Percentiles rank a stretch among this genome's conserved stretches.
phyloP scores from a whole-genome alignment of 2,329 filamentous ascomycete species.

The Alternaria triticimaculans region DNA sequence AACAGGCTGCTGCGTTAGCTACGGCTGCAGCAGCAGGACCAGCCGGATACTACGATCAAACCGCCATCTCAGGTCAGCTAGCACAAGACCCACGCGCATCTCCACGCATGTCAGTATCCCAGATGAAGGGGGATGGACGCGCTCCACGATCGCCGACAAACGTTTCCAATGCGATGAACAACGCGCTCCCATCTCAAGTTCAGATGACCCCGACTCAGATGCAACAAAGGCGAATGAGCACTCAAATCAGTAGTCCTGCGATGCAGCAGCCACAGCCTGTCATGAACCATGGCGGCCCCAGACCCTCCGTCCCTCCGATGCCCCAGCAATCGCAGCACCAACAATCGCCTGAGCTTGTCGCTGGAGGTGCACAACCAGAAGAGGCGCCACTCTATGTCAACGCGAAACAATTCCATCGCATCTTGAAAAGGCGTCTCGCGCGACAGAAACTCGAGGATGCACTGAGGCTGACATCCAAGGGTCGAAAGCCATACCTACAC shows the following conservation, averaged over 20 bases:
- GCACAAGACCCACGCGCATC: constrained; percentile 67
- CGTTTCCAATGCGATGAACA: constrained; percentile 66
- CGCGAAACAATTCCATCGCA: constrained; percentile 97
- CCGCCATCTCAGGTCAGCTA: constrained; percentile 67
- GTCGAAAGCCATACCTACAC: constrained; percentile 94
- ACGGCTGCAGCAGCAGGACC: constrained; percentile 91
- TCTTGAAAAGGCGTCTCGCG: constrained; percentile 90
- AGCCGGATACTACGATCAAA: constrained; percentile 67
- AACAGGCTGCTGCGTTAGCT: constrained; percentile 91
- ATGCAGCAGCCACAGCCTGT: constrained; percentile 76
- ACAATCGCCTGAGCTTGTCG: constrained; percentile 80
- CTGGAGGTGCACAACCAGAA: constrained; percentile 69
- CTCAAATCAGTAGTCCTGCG: constrained; percentile 50
- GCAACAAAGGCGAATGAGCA: constrained; percentile 51
- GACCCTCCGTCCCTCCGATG: constrained; percentile 60
- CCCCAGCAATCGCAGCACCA: constrained; percentile 70
- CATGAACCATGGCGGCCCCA: constrained; percentile 70
- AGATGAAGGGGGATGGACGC: constrained; percentile 71
- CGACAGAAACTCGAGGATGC: constrained; percentile 94
- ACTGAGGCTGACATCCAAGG: constrained; percentile 89
- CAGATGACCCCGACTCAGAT: constrained; percentile 48
- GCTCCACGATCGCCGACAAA: constrained; percentile 78
- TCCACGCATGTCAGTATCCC: constrained; percentile 73
- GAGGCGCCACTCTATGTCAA: constrained; percentile 98
- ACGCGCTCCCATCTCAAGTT: constrained; percentile 46